Evolutionary conservation across 2,329 filamentous ascomycete genomes (phyloP).

Genomic region (Chrysoporthe cubensis): DNA sequence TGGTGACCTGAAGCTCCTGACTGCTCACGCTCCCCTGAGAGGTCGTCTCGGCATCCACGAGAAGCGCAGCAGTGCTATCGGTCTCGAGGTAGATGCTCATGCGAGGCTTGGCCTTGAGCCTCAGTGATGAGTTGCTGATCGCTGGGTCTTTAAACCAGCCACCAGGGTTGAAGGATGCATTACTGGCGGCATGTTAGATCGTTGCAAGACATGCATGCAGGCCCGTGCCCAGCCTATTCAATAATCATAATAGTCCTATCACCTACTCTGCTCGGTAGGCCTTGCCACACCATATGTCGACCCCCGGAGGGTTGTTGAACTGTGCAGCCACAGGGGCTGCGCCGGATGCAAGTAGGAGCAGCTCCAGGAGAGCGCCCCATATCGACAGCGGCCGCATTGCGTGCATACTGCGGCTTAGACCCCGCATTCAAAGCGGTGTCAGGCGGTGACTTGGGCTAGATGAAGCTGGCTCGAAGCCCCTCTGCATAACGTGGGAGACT

Average conservation of each 20-base stretch:
- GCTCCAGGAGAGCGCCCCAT: conserved; percentile 14
- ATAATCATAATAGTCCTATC: neutral
- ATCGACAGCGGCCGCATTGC: conserved; percentile 6
- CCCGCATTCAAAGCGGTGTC: neutral
- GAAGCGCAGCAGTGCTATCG: conserved; percentile 43
- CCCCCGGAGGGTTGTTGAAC: conserved; percentile 28
- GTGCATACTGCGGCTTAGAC: too few relatives aligned
- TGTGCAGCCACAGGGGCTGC: conserved; percentile 8
- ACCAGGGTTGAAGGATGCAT: conserved; percentile 51
- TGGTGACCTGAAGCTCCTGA: conserved; percentile 21
- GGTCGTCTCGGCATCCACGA: conserved; percentile 47
- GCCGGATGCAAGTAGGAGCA: conserved; percentile 5
- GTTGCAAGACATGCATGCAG: neutral
- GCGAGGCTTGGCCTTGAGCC: conserved; percentile 49
- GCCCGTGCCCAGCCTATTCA: neutral
- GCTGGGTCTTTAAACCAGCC: conserved; percentile 48
- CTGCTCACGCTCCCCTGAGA: conserved; percentile 42
- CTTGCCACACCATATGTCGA: conserved; percentile 29
- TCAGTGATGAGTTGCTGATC: conserved; percentile 41
- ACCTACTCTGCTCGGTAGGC: conserved; percentile 24
- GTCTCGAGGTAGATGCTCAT: conserved; percentile 51
- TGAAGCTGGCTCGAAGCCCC: neutral
- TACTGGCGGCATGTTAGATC: conserved; percentile 35
- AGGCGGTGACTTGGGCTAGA: neutral
- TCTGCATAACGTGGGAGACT: neutral